Evolutionary conservation across 768 basidiomycete genomes (phyloP).

Genomic region (Tremella mesenterica): DNA sequence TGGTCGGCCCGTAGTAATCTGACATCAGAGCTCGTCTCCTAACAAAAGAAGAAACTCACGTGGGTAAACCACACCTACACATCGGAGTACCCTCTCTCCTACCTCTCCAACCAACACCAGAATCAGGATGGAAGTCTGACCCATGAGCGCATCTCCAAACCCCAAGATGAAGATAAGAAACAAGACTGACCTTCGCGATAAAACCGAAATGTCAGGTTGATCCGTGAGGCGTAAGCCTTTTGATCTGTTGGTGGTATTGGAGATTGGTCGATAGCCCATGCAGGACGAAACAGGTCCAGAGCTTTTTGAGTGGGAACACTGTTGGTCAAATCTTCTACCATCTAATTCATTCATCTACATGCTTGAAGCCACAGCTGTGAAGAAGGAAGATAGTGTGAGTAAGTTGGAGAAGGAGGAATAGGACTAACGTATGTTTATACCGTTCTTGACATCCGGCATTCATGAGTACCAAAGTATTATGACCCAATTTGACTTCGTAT

Average conservation of each 20-base stretch:
- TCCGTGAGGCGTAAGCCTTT: constrained; percentile 31
- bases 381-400: background rate
- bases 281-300: constrained; percentile 40
- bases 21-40: background rate
- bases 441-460: constrained; percentile 43
- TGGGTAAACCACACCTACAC: constrained; percentile 42
- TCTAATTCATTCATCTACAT: too few relatives aligned
- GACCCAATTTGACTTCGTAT: constrained; percentile 39
- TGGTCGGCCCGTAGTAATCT: constrained; percentile 44
- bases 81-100: constrained; percentile 36
- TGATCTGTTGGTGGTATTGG: constrained; percentile 22
- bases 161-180: background rate
- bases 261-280: constrained; percentile 17
- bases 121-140: constrained; percentile 39
- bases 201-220: constrained; percentile 44
- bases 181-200: constrained; percentile 10
- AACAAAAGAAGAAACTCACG: constrained; percentile 17
- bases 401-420: background rate
- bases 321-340: background rate
- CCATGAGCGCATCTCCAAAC: background rate
- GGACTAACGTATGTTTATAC: constrained; percentile 42
- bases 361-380: background rate
- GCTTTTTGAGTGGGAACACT: constrained; percentile 40
- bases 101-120: constrained; percentile 12
- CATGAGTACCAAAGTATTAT: constrained; percentile 43